A percentile compares a stretch with the other conserved stretches of the same genome.
Conservation (phyloP, 2,329 filamentous ascomycete genomes). For the Diplocarpon rosae region DNA sequence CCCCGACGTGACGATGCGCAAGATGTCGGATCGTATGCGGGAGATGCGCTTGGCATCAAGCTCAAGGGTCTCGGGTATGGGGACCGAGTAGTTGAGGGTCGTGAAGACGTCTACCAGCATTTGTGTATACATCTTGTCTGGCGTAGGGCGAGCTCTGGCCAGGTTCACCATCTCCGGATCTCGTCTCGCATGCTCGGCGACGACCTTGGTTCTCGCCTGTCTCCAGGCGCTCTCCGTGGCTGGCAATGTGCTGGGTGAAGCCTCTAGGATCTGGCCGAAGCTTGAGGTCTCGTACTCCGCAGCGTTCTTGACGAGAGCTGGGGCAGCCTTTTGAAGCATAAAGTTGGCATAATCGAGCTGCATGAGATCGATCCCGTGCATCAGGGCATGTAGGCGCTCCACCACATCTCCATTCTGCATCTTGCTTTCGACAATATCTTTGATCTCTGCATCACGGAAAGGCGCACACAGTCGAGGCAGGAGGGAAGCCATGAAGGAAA, state of each 20-base stretch:
- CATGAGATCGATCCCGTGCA: slow-evolving; percentile 66
- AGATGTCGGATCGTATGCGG: slow-evolving; percentile 43
- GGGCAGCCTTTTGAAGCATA: slow-evolving; percentile 59
- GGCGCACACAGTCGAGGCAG: slow-evolving; percentile 73
- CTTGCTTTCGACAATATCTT: slow-evolving; percentile 53
- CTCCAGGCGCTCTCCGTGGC: slow-evolving; percentile 57
- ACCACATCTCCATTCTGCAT: slow-evolving; percentile 53
- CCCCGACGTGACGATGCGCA: slow-evolving; percentile 60
- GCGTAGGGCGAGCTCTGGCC: slow-evolving; percentile 49
- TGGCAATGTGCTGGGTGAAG: slow-evolving; percentile 41
- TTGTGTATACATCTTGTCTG: slow-evolving; percentile 63
- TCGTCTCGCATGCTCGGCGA: slow-evolving; percentile 53
- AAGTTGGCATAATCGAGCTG: slow-evolving; percentile 78
- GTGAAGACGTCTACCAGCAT: slow-evolving; percentile 67
- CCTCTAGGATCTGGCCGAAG: slow-evolving; percentile 56
- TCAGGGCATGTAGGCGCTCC: slow-evolving; percentile 63
- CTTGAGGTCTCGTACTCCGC: slow-evolving; percentile 62
- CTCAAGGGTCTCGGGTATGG: slow-evolving; percentile 62
- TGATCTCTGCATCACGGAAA: slow-evolving; percentile 66
- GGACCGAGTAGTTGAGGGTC: slow-evolving; percentile 44
- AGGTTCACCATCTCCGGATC: slow-evolving; percentile 59
- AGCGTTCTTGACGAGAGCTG: slow-evolving; percentile 59
- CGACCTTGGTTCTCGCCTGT: slow-evolving; percentile 49
- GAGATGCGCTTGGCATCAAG: slow-evolving; percentile 56
- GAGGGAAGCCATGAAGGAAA: slow-evolving; percentile 62